phyloP scores from a whole-genome alignment of 2,329 filamentous ascomycete species.

The Pestalotiopsis sp. region DNA sequence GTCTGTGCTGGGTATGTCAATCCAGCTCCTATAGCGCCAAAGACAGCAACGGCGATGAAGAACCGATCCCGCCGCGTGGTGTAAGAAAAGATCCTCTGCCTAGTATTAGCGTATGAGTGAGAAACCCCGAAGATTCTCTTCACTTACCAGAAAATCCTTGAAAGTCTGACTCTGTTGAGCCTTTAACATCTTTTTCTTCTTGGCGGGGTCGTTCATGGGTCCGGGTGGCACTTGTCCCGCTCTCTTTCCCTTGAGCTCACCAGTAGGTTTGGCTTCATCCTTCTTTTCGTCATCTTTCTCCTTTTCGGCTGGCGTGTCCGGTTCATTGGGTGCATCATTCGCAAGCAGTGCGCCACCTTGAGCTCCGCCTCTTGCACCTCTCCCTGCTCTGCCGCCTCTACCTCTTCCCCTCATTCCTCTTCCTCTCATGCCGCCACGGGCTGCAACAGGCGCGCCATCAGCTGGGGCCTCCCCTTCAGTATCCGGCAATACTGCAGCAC shows the following conservation, averaged over 20 bases:
- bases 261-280: neutral
- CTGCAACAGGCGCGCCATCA: neutral
- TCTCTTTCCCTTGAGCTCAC: neutral
- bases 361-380: neutral
- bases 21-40: conserved; percentile 27
- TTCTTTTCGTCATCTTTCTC: neutral
- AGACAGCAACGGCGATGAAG: conserved; percentile 21
- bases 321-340: neutral
- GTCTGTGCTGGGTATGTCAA: conserved; percentile 48
- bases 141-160: conserved; percentile 25
- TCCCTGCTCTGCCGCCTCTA: neutral
- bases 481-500: neutral
- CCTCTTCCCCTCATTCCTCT: neutral
- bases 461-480: neutral
- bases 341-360: neutral
- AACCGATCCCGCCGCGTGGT: conserved; percentile 27
- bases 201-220: conserved; percentile 13
- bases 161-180: conserved; percentile 20
- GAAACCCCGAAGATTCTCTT: too few species aligned
- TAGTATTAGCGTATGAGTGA: neutral
- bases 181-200: conserved; percentile 12
- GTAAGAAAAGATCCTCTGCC: conserved; percentile 25
- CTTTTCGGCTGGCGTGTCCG: neutral
- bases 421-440: neutral
- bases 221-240: conserved; percentile 5